Conservation (phyloP, 257 asterid species). For the Fraxinus anomala region DNA sequence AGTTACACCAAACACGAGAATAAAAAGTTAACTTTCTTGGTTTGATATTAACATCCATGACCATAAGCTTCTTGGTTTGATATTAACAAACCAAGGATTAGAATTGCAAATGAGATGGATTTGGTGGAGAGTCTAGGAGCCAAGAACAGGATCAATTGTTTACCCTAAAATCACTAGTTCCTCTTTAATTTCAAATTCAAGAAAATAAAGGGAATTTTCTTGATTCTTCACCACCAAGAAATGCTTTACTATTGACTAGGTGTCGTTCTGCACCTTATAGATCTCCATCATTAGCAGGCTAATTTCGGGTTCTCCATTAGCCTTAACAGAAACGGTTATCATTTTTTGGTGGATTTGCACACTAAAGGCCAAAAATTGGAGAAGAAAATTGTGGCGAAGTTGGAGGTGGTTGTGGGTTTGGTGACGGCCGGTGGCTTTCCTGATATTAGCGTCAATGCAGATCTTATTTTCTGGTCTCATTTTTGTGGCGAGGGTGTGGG, state of each 20-base stretch:
- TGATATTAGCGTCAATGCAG: no score
- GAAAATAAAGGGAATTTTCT: slow-evolving; percentile 20
- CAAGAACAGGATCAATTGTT: no score
- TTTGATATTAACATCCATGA: slow-evolving; percentile 32
- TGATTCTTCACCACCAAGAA: slow-evolving; percentile 33
- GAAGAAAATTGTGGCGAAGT: no score
- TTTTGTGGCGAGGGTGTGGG: no score
- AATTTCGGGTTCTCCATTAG: slow-evolving; percentile 42
- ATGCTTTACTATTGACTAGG: slow-evolving; percentile 45
- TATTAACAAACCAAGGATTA: not conserved
- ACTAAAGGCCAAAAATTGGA: no score
- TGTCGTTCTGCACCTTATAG: slow-evolving; percentile 55
- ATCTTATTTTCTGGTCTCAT: no score
- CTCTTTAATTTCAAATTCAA: not conserved
- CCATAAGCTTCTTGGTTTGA: not conserved
- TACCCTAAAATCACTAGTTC: no score
- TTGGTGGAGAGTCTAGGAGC: not conserved
- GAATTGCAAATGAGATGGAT: not conserved
- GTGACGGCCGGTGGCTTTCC: no score
- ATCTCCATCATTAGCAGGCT: slow-evolving; percentile 48
- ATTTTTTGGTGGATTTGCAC: no score
- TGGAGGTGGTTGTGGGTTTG: no score
- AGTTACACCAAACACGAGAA: no score
- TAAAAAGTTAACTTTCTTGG: slow-evolving; percentile 25
- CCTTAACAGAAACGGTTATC: not conserved